Base-by-base conservation (phyloP, 768 basidiomycete genomes). In the Lactarius tabidus region DNA sequence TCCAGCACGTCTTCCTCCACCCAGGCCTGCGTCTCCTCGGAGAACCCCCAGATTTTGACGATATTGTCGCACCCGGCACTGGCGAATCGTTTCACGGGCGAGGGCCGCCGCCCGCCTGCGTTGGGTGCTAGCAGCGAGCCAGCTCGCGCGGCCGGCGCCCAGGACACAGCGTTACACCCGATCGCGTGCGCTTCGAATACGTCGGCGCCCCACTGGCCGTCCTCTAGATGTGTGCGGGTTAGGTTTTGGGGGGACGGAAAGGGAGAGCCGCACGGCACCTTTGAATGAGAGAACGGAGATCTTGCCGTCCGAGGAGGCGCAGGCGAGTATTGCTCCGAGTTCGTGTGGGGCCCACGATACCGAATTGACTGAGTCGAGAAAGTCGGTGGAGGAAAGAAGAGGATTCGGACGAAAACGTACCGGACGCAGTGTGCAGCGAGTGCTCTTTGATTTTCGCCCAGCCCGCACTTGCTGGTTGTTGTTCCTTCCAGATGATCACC, bases 311-410 rank as follows among this genome's bases (percentile, higher is more conserved):
- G 93, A 96, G 26, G 93, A 95, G 2, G 96, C 96, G 73, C 97
- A 99, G 5, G 94, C 96, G 45, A 98, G 82, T 67, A 98, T 95
- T 1, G 97, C 93, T 38, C 96, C 97, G 17, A 98, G 85, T 74
- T 98, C 96, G 71, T 97, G 95, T 2, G 97, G 95, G n/a, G 96
- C 96, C 97, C 97, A 99, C 0, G 93, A 93, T 26, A 98, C 90
- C 1, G 95, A 95, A 78, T 99, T 99, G 57, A 98, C 96, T 96
- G 56, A 10, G 23, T 10, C n/a, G 43, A 12, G 9, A n/a, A 12
- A 3, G 10, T 20, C 20, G n/a, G 29, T 51, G 29, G 14, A 55
- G 9, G 45, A 0, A 18, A 8, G 33, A 20, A 17, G 2, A 38
- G 10, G 20, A 23, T 10, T 39, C 23, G 43, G 20, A 20, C 6